Base-by-base conservation (phyloP, 768 basidiomycete genomes). In the Leucocoprinus leucothites region DNA sequence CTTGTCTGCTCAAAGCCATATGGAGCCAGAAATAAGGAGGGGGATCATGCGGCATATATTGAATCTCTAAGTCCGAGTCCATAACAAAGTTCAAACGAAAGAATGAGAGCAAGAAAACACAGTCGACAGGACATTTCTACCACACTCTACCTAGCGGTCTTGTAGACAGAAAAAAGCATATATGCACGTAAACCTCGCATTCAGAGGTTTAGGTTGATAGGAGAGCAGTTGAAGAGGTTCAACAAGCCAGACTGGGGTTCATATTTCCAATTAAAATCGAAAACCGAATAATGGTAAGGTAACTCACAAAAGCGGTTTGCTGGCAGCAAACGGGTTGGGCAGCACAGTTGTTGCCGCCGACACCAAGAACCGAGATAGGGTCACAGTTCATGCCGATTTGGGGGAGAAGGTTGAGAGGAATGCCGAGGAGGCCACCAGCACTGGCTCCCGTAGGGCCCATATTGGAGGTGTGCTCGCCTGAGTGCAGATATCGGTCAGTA, bases 1-100 rank as follows among this genome's bases (percentile, higher is more conserved):
- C n/a, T n/a, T n/a, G n/a, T n/a, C n/a, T n/a, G n/a, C n/a, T n/a
- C n/a, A n/a, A n/a, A n/a, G n/a, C n/a, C n/a, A n/a, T n/a, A n/a
- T n/a, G n/a, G n/a, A n/a, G n/a, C n/a, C n/a, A n/a, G n/a, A n/a
- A n/a, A n/a, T n/a, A n/a, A n/a, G n/a, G n/a, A n/a, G n/a, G n/a
- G n/a, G n/a, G n/a, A n/a, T n/a, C n/a, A n/a, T n/a, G 31, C 52
- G 25, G 25, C 18, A 53, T 56, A 25, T 25, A 56, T 40, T 48
- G 47, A 56, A 43, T 28, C 22, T 50, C 66, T 69, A 1, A 51
- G 21, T 9, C 25, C 7, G 5, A 57, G 31, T 52, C 40, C 51
- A 21, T 19, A 18, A 19, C 31, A 36, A 51, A 11, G 3, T 31
- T 31, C 31, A 31, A 31, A 31, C 31, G 6, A 11, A 24, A 38